Base-by-base conservation (phyloP, 1,139 yeast genomes). In the Taphrina pruni region DNA sequence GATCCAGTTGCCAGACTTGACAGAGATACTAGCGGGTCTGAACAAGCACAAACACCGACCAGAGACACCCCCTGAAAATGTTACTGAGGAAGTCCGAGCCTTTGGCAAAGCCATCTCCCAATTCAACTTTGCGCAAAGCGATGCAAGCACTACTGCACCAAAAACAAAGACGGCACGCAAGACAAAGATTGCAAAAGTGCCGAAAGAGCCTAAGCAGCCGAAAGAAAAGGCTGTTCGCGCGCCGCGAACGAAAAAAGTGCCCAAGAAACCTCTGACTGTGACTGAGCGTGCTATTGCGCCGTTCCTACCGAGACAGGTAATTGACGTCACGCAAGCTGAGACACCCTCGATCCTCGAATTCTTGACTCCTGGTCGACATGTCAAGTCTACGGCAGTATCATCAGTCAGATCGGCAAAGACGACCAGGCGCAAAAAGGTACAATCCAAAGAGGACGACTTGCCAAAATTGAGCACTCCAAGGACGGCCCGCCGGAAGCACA, bases 221-320 rank as follows among this genome's bases (percentile, higher is more conserved):
- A 58, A 58, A 17, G 43, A 14, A 12, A 58, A 58, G 62, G 45
- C 7, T 21, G 52, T 41, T 32, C 62, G 62, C 21, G 39, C 21
- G 14, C 62, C 62, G 8, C 43, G 26, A 21, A 39, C 12, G 20
- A 58, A 58, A 39, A 17, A 12, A 8, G 20, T 32, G 26, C 51
- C 36, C 9, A 58, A 43, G 14, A 58, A 58, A 20, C 62, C 62
- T 26, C 9, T 58, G 54, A 58, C 62, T 21, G 45, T 58, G 14
- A 58, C 62, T 7, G 62, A 43, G 21, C 62, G 62, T 26, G 51
- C 62, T 7, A n/a, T 58, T n/a, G 43, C 62, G 20, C 48, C 62
- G 21, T 43, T 58, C 43, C 9, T 39, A 3, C 43, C 62, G 8
- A 50, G n/a, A n/a, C 32, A 26, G 32, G 21, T 32, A 3, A 14